These are phyloP conservation scores for Chalciporus pseudorubinellus DNA, from an alignment of 768 basidiomycete species.

Conservation along the genomic window DNA sequence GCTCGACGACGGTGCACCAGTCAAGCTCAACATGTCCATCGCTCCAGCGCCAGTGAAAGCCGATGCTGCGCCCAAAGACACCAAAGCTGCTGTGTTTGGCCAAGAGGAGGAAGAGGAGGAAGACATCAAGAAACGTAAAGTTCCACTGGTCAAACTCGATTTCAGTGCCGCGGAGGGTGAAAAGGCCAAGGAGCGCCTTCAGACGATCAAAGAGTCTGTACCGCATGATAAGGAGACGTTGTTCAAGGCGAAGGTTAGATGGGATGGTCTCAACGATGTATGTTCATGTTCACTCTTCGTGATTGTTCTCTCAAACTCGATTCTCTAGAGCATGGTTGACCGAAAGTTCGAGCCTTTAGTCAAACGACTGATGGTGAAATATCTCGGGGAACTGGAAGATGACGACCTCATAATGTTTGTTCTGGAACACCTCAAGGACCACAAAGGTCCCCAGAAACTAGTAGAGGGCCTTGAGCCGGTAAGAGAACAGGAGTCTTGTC, in stretches of 20 bases:
- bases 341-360: constrained; percentile 84
- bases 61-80: constrained; percentile 43
- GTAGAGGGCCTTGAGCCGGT: constrained; percentile 91
- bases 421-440: constrained; percentile 88
- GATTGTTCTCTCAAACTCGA: constrained; percentile 11
- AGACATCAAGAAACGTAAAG: constrained; percentile 73
- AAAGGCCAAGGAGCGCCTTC: constrained; percentile 74
- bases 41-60: constrained; percentile 47
- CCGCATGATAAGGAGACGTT: constrained; percentile 75
- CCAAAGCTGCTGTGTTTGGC: constrained; percentile 65
- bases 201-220: constrained; percentile 72
- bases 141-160: constrained; percentile 86
- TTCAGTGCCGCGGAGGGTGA: constrained; percentile 82
- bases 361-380: constrained; percentile 78
- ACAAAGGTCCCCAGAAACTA: constrained; percentile 80
- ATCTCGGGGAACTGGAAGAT: constrained; percentile 89
- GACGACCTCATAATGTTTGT: constrained; percentile 94
- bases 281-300: constrained; percentile 26
- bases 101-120: constrained; percentile 89
- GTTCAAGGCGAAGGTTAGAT: constrained; percentile 84
- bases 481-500: constrained; percentile 35
- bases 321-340: constrained; percentile 71
- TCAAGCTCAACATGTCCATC: constrained; percentile 78
- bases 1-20: constrained; percentile 88
- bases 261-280: constrained; percentile 90